A percentile compares a stretch with the other conserved stretches of the same genome.
phyloP scores from a whole-genome alignment of 495 filamentous ascomycete genomes.

The Hamigera avellanea region DNA sequence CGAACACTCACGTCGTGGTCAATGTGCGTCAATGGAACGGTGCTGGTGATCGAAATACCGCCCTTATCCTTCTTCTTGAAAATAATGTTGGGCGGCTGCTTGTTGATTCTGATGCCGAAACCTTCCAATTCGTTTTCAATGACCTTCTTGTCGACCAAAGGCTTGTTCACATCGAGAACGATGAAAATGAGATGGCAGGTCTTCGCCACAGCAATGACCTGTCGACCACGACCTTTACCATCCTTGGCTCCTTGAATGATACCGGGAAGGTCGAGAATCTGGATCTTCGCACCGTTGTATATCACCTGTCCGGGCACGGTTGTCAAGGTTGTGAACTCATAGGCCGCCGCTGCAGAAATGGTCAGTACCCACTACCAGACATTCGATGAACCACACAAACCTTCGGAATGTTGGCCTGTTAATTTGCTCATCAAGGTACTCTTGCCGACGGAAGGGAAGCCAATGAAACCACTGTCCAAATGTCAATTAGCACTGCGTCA shows the following conservation, averaged over 20 bases:
- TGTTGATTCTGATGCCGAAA: constrained; percentile 97
- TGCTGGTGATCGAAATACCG: constrained; percentile 87
- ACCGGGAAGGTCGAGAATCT: constrained; percentile 97
- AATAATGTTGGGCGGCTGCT: constrained; percentile 89
- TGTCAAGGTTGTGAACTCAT: constrained; percentile 97
- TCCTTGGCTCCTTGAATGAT: constrained; percentile 99
- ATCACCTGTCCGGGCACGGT: constrained; percentile 93
- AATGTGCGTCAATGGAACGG: constrained; percentile 82
- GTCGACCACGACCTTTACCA: constrained; percentile 93
- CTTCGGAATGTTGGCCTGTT: constrained; percentile 93
- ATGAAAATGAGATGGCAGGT: constrained; percentile 99
- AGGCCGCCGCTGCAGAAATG: constrained; percentile 58
- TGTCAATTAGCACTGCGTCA: constrained; percentile 7
- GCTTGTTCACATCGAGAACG: constrained; percentile 97
- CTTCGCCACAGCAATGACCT: constrained; percentile 98
- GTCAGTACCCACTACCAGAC: too few species aligned
- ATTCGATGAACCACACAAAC: constrained; percentile 19
- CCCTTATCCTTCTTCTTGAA: constrained; percentile 99
- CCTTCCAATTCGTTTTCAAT: constrained; percentile 97
- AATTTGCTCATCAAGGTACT: constrained; percentile 91
- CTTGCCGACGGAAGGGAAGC: constrained; percentile 95
- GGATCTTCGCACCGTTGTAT: constrained; percentile 95
- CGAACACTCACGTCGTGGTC: constrained; percentile 55
- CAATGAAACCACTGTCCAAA: constrained; percentile 41
- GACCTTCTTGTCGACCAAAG: constrained; percentile 88